phyloP scores from a whole-genome alignment of 2,329 filamentous ascomycete genomes.

The Aspergillus thermomutatus region DNA sequence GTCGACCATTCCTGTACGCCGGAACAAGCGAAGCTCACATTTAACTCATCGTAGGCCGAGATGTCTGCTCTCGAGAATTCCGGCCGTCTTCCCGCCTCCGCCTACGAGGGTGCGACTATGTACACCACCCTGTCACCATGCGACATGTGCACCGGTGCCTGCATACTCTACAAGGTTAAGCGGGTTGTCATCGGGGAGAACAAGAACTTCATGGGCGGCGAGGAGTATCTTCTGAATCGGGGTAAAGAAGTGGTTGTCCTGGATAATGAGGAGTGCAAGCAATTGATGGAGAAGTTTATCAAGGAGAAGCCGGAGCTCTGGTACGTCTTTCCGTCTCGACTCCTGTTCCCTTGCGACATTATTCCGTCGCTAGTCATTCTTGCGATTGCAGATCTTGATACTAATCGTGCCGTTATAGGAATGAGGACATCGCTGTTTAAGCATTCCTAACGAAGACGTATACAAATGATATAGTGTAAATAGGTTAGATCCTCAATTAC shows the following conservation, averaged over 20 bases:
- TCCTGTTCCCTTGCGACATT: background rate
- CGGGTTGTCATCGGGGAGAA: slow-evolving; percentile 77
- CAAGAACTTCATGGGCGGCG: slow-evolving; percentile 69
- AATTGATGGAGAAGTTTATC: slow-evolving; percentile 70
- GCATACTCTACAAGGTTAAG: slow-evolving; percentile 69
- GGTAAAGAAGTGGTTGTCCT: slow-evolving; percentile 73
- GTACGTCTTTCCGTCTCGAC: slow-evolving; percentile 43
- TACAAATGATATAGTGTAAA: slow-evolving; percentile 7
- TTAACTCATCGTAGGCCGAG: slow-evolving; percentile 56
- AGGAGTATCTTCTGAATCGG: slow-evolving; percentile 63
- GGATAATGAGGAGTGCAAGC: slow-evolving; percentile 62
- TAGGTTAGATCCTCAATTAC: background rate
- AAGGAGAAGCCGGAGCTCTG: slow-evolving; percentile 68
- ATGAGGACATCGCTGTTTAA: slow-evolving; percentile 58
- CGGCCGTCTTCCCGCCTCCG: slow-evolving; percentile 65
- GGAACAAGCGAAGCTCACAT: background rate
- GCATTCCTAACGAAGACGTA: slow-evolving; percentile 2
- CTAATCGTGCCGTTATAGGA: slow-evolving; percentile 38
- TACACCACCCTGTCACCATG: slow-evolving; percentile 78
- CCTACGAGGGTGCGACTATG: slow-evolving; percentile 73
- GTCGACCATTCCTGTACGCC: background rate
- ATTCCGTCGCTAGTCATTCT: background rate
- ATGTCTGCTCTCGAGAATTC: slow-evolving; percentile 73
- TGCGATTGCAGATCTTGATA: background rate
- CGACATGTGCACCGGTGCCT: slow-evolving; percentile 79